A percentile compares a stretch with the other conserved stretches of the same genome.
phyloP scores from a whole-genome alignment of 495 filamentous ascomycete genomes.

The Chaetomium fimeti region DNA sequence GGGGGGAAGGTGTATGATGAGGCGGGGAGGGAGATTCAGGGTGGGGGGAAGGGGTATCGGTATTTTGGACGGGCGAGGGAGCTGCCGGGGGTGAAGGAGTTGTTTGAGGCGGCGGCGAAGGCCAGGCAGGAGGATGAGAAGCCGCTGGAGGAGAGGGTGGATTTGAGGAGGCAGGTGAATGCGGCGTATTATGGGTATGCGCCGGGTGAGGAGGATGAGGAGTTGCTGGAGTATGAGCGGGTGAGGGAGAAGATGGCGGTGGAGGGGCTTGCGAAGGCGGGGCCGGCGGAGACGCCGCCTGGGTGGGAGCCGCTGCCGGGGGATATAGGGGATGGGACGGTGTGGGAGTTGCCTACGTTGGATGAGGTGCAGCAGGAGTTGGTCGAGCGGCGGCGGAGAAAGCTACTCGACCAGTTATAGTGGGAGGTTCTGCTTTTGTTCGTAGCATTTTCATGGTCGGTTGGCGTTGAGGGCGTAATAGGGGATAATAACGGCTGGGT shows the following conservation, averaged over 20 bases:
- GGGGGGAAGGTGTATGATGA: slow-evolving; percentile 80
- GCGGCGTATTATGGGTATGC: slow-evolving; percentile 96
- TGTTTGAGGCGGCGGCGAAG: slow-evolving; percentile 78
- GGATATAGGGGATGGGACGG: slow-evolving; percentile 75
- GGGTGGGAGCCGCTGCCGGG: slow-evolving; percentile 87
- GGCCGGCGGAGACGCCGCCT: slow-evolving; percentile 44
- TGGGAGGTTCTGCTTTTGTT: background rate
- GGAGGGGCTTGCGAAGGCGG: slow-evolving; percentile 53
- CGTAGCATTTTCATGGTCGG: slow-evolving; percentile 30
- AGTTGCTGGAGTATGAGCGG: slow-evolving; percentile 75
- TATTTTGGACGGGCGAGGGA: slow-evolving; percentile 85
- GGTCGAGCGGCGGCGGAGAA: slow-evolving; percentile 77
- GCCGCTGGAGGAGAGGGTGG: slow-evolving; percentile 58
- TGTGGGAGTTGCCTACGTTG: slow-evolving; percentile 78
- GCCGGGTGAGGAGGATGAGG: slow-evolving; percentile 88
- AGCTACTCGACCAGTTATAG: slow-evolving; percentile 64
- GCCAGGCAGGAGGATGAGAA: slow-evolving; percentile 53
- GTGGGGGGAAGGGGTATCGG: slow-evolving; percentile 83
- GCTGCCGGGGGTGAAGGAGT: slow-evolving; percentile 91
- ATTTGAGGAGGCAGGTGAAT: slow-evolving; percentile 82
- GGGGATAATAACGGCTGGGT: slow-evolving; percentile 1
- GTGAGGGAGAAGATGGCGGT: slow-evolving; percentile 79
- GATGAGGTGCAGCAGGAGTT: slow-evolving; percentile 94
- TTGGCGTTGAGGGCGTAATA: slow-evolving; percentile 25
- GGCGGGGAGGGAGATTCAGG: slow-evolving; percentile 84